phyloP scores from a whole-genome alignment of 140 eudicot genomes.

The Anethum foeniculum region DNA sequence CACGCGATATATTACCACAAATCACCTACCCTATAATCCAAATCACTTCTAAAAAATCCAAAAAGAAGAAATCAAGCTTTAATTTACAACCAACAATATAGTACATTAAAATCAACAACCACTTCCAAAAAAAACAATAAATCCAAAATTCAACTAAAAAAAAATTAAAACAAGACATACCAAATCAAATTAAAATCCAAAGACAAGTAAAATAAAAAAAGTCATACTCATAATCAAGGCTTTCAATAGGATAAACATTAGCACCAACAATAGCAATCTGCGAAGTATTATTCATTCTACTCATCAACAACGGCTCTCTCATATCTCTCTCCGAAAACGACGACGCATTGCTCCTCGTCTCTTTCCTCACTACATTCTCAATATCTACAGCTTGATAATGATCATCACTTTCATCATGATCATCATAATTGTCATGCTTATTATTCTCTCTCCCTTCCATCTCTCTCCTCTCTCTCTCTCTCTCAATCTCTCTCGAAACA shows the following conservation, averaged over 20 bases:
- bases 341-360: conserved; percentile 33
- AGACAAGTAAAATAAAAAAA: neutral
- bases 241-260: conserved; percentile 59
- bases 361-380: conserved; percentile 20
- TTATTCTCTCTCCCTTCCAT: neutral
- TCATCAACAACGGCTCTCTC: conserved; percentile 50
- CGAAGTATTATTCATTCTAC: conserved; percentile 55
- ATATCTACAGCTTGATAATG: neutral
- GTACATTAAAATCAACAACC: neutral
- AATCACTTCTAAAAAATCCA: neutral
- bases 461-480: neutral
- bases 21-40: neutral
- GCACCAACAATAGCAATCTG: conserved; percentile 91
- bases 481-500: neutral
- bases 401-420: neutral
- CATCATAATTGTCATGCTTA: neutral
- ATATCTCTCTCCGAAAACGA: conserved; percentile 28
- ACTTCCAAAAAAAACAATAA: neutral
- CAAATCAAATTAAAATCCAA: neutral
- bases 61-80: neutral
- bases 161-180: neutral
- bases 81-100: neutral
- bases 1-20: neutral
- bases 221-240: conserved; percentile 79
- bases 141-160: no score